phyloP scores from a whole-genome alignment of 2,329 filamentous ascomycete species.

The Penicillium sp. region DNA sequence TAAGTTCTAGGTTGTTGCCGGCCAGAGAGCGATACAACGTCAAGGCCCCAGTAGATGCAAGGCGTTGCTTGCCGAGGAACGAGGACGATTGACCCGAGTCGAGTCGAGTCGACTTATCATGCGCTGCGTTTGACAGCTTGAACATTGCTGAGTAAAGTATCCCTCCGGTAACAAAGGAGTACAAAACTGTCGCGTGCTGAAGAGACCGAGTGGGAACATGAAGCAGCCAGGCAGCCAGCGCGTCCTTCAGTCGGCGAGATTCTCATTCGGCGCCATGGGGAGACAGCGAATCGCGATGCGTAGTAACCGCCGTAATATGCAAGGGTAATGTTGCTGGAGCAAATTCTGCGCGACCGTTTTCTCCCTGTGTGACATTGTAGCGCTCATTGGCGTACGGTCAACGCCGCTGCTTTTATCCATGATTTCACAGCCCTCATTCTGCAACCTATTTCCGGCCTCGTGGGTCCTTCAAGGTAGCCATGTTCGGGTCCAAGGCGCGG shows the following conservation, averaged over 20 bases:
- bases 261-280: constrained; percentile 12
- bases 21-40: background rate
- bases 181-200: background rate
- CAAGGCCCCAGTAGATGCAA: background rate
- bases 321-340: constrained; percentile 10
- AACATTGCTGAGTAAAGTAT: background rate
- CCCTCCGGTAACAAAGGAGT: constrained; percentile 10
- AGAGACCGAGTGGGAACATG: background rate
- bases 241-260: constrained; percentile 11
- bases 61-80: constrained; percentile 6
- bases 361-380: constrained; percentile 13
- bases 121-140: constrained; percentile 2
- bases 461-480: background rate
- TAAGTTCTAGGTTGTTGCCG: background rate
- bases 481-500: constrained; percentile 1
- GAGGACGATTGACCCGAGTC: background rate
- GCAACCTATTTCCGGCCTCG: background rate
- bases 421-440: background rate
- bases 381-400: background rate
- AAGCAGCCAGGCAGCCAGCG: constrained; percentile 11
- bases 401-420: background rate
- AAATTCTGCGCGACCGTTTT: constrained; percentile 15
- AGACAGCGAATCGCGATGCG: constrained; percentile 9
- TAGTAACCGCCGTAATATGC: constrained; percentile 1
- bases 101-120: background rate